Base-by-base conservation (phyloP, 805 yeast species). In the Saccharomycopsis capsularis region DNA sequence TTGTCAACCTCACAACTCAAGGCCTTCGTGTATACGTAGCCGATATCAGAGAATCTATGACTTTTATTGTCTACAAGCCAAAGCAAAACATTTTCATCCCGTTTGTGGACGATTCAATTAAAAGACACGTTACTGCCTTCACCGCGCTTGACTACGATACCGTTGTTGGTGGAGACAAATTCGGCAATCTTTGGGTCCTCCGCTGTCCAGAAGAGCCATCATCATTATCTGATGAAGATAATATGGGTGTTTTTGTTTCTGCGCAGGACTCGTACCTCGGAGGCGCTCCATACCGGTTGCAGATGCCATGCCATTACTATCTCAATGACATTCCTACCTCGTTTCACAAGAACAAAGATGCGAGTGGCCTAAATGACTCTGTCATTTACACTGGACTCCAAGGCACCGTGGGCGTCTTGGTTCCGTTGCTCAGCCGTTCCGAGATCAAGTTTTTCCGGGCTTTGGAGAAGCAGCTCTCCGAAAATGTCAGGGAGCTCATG, bases 101-200 rank as follows among this genome's bases (percentile, higher is more conserved):
- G 2, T 68, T 90, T 50, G 81, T 79, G 1, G 89, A 81, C 59
- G 98, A 93, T 63, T 62, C 72, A 0, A 65, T 82, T 35, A 71
- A 80, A 30, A 68, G 96, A 29, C 85, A 83, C 58, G 71, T 83
- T 3, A 82, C 95, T 0, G 57, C 79, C 2, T 56, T 83, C 39
- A 59, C 70, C 2, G 65, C 78, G 55, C 64, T 93, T 3, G 98
- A 93, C 61, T 75, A 78, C 53, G 79, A 79, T 48, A 88, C 96
- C 0, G 76, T 85, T 1, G 68, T 84, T 37, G 87, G 86, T 1
- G 96, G 96, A 13, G 98, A 93, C 61, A 82, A 81, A 59, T 88
- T 85, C 64, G 97, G 98, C 0, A 86, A 83, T 57, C 42, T 89
- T 0, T 80, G 82, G 64, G 74, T 85, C 1, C 64, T 87, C 37